phyloP scores from a whole-genome alignment of 2,329 filamentous ascomycete species.

The Cladosporium colombiae region DNA sequence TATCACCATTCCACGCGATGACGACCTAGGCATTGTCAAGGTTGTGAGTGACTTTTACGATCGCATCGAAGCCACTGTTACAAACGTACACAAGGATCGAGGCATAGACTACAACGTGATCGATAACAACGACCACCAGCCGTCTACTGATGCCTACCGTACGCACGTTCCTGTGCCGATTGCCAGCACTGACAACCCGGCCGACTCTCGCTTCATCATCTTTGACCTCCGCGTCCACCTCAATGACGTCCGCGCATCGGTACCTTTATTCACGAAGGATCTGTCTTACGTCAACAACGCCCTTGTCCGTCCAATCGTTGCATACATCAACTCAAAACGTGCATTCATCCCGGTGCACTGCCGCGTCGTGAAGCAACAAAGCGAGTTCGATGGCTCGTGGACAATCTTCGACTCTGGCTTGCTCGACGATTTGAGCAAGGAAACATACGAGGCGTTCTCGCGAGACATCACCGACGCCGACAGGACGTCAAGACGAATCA shows the following conservation, averaged over 20 bases:
- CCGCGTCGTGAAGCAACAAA: conserved; percentile 83
- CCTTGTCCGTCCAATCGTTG: conserved; percentile 90
- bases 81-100: conserved; percentile 47
- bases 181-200: conserved; percentile 33
- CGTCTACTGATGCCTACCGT: conserved; percentile 16
- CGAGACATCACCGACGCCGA: conserved; percentile 89
- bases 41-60: conserved; percentile 98
- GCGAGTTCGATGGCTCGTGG: conserved; percentile 95
- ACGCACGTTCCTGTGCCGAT: not conserved
- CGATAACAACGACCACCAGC: conserved; percentile 27
- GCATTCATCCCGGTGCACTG: conserved; percentile 96
- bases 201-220: conserved; percentile 77
- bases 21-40: conserved; percentile 85
- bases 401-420: conserved; percentile 89
- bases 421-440: conserved; percentile 89
- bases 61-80: conserved; percentile 88
- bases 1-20: conserved; percentile 88
- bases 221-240: conserved; percentile 95
- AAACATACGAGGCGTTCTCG: conserved; percentile 93
- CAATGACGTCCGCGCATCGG: conserved; percentile 89
- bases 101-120: conserved; percentile 26
- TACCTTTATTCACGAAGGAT: conserved; percentile 88
- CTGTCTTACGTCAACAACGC: conserved; percentile 96
- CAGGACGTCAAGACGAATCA: conserved; percentile 80
- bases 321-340: conserved; percentile 93